A percentile compares a stretch with the other conserved stretches of the same genome.
Conservation (phyloP, 352 stramenopile genomes). For the Phytophthora sp. region DNA sequence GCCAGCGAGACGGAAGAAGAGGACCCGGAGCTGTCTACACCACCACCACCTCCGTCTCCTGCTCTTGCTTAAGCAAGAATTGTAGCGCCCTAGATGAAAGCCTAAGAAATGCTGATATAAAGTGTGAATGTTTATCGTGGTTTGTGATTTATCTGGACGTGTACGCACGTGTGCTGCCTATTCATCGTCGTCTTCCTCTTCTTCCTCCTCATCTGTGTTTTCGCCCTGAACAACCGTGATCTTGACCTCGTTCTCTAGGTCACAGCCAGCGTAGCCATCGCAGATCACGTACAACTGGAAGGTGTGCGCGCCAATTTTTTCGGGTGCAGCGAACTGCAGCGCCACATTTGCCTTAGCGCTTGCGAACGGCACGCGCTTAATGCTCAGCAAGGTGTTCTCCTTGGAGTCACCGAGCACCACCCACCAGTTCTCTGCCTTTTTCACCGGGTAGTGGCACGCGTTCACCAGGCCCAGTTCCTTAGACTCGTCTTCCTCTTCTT, state of each 20-base stretch:
- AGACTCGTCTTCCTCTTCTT: constrained; percentile 59
- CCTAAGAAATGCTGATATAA: constrained; percentile 21
- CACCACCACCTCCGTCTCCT: constrained; percentile 7
- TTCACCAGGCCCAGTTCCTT: constrained; percentile 74
- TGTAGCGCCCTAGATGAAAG: constrained; percentile 11
- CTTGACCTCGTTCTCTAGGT: constrained; percentile 96
- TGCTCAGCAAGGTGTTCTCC: constrained; percentile 96
- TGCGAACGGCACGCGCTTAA: constrained; percentile 97
- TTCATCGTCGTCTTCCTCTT: constrained; percentile 45
- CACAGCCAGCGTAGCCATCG: constrained; percentile 98
- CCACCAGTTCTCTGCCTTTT: constrained; percentile 99
- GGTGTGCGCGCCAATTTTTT: constrained; percentile 93
- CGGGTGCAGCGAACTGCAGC: constrained; percentile 96
- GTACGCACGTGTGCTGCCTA: neutral
- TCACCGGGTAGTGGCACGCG: constrained; percentile 73
- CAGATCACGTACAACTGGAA: constrained; percentile 99
- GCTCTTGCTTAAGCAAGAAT: constrained; percentile 3
- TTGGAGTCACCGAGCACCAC: constrained; percentile 96
- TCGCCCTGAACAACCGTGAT: constrained; percentile 66
- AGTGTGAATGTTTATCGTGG: constrained; percentile 38
- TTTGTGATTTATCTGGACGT: neutral
- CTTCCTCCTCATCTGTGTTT: constrained; percentile 58
- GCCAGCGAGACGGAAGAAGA: constrained; percentile 54
- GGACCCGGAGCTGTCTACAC: constrained; percentile 22
- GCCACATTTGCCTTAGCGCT: constrained; percentile 78